A percentile compares a stretch with the other conserved stretches of the same genome.
Evolutionary conservation across 371 early-diverging fungal genomes (phyloP).

Genomic region (Mucor lusitanicus): DNA sequence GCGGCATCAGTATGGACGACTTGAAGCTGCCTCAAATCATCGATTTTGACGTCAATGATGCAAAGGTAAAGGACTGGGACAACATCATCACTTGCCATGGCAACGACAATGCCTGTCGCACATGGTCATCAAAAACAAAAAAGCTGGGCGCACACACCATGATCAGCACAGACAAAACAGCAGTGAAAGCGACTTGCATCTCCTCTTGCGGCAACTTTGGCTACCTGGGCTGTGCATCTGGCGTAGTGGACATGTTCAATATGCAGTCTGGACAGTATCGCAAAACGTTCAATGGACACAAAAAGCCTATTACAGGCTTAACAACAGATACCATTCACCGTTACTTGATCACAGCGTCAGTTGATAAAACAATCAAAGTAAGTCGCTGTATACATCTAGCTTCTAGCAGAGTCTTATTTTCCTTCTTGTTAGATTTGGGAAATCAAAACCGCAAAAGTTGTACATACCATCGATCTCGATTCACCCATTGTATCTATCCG

Average conservation of each 20-base stretch:
- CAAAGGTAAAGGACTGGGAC: slow-evolving; percentile 85
- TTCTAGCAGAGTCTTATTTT: not conserved
- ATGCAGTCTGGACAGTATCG: slow-evolving; percentile 90
- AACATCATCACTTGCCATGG: slow-evolving; percentile 87
- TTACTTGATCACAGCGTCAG: slow-evolving; percentile 71
- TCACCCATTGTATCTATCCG: slow-evolving; percentile 67
- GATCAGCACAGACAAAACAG: slow-evolving; percentile 61
- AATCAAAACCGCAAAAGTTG: slow-evolving; percentile 63
- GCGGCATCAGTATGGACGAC: slow-evolving; percentile 59
- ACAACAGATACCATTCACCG: slow-evolving; percentile 77
- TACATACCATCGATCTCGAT: slow-evolving; percentile 70
- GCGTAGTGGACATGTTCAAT: slow-evolving; percentile 88
- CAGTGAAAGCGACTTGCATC: slow-evolving; percentile 73
- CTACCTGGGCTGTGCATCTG: slow-evolving; percentile 78
- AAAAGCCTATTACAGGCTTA: slow-evolving; percentile 80
- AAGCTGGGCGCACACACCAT: slow-evolving; percentile 73
- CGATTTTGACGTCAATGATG: slow-evolving; percentile 65
- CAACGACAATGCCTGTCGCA: slow-evolving; percentile 69
- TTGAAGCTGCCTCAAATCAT: slow-evolving; percentile 76
- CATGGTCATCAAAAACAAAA: slow-evolving; percentile 83
- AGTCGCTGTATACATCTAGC: slow-evolving; percentile 1
- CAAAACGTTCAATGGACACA: slow-evolving; percentile 77
- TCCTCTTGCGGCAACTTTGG: slow-evolving; percentile 94
- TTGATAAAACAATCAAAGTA: slow-evolving; percentile 83
- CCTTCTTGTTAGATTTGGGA: slow-evolving; percentile 70